A percentile compares a stretch with the other conserved stretches of the same genome.
Conservation (phyloP, 1,139 yeast genomes). For the Torulaspora globosa region DNA sequence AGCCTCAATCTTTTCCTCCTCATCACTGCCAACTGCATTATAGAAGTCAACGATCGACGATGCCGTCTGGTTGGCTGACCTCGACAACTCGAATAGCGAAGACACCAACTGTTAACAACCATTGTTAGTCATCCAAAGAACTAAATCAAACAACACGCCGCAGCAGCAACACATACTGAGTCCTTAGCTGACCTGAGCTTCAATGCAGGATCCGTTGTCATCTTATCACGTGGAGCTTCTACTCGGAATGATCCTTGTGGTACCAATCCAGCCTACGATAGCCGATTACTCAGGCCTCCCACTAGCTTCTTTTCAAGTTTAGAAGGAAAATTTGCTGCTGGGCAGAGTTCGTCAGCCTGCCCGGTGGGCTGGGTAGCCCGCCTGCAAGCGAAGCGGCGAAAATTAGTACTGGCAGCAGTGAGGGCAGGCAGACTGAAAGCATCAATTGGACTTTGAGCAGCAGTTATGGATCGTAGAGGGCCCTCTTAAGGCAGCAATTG, state of each 20-base stretch:
- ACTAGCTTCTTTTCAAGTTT: slow-evolving; percentile 6
- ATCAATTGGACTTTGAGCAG: too few species aligned
- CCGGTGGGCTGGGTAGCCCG: not conserved
- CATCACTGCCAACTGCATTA: slow-evolving; percentile 46
- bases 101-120: slow-evolving; percentile 51
- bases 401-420: too few species aligned
- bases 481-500: too few species aligned
- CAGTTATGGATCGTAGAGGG: not conserved
- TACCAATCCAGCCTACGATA: not conserved
- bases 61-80: slow-evolving; percentile 78
- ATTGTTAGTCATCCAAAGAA: slow-evolving; percentile 5
- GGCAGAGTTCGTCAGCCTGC: slow-evolving; percentile 6
- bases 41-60: slow-evolving; percentile 72
- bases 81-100: slow-evolving; percentile 72
- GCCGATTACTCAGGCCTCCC: not conserved
- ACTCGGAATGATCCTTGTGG: not conserved
- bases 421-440: too few species aligned
- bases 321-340: slow-evolving; percentile 9
- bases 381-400: not conserved
- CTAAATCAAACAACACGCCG: not conserved
- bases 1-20: slow-evolving; percentile 37
- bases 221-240: slow-evolving; percentile 13
- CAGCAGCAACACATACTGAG: slow-evolving; percentile 26
- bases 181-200: slow-evolving; percentile 36
- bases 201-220: slow-evolving; percentile 33